A percentile compares a stretch with the other conserved stretches of the same genome.
These are phyloP conservation scores for Moringa oleifera DNA, from an alignment of 345 rosid genomes.

Conservation along the genomic window DNA sequence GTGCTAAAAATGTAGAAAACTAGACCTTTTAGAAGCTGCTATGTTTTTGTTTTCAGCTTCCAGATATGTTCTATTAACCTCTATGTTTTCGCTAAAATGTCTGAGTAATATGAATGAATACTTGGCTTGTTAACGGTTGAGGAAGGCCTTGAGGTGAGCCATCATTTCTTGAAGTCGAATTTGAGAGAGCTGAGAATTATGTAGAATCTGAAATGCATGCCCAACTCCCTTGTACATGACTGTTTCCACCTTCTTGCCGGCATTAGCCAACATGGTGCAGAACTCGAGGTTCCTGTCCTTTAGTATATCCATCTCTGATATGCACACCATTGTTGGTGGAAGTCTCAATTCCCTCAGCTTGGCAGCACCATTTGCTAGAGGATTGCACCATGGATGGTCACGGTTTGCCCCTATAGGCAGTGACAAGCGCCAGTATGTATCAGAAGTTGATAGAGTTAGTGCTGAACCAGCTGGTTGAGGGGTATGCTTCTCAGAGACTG, in stretches of 20 bases:
- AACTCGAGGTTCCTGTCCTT: constrained; percentile 58
- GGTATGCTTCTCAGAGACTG: constrained; percentile 43
- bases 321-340: constrained; percentile 43
- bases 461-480: constrained; percentile 42
- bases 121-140: no score
- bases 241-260: constrained; percentile 52
- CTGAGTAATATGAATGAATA: no score
- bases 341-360: constrained; percentile 19
- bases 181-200: constrained; percentile 34
- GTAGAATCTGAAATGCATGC: constrained; percentile 67
- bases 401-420: constrained; percentile 59
- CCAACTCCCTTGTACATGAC: constrained; percentile 63
- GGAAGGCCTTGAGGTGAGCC: constrained; percentile 50
- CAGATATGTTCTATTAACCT: no score
- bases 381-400: constrained; percentile 90
- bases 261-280: constrained; percentile 38
- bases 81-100: no score
- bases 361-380: constrained; percentile 19
- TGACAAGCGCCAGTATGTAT: constrained; percentile 77
- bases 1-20: no score
- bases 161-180: constrained; percentile 52
- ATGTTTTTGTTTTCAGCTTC: no score
- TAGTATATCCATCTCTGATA: constrained; percentile 64
- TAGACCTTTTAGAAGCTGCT: no score
- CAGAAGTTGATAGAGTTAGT: constrained; percentile 50